A percentile compares a stretch with the other conserved stretches of the same genome.
Evolutionary conservation across 164 flowering plant species (phyloP).

Genomic region (Vitis riparia): DNA sequence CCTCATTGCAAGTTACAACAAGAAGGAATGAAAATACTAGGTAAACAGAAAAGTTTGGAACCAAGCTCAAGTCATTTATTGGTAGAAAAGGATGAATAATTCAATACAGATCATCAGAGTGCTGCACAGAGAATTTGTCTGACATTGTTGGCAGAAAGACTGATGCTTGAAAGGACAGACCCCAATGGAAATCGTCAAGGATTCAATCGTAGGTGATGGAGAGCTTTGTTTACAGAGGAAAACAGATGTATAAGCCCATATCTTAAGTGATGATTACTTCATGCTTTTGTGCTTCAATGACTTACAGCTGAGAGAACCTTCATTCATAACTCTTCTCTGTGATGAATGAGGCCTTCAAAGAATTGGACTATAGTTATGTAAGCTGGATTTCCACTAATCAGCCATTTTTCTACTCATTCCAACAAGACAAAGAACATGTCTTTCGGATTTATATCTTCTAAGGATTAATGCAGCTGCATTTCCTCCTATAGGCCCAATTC

Average conservation of each 20-base stretch:
- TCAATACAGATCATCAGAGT: neutral
- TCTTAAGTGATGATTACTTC: no score
- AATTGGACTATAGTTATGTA: neutral
- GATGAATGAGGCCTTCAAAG: neutral
- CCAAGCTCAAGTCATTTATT: neutral
- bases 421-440: neutral
- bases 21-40: no score
- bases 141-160: no score
- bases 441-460: neutral
- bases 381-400: neutral
- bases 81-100: neutral
- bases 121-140: neutral
- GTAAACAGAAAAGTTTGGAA: no score
- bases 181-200: no score
- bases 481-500: constrained; percentile 62
- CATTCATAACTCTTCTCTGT: neutral
- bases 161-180: no score
- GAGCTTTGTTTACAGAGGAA: no score
- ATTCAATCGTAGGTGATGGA: no score
- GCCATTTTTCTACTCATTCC: neutral
- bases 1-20: neutral
- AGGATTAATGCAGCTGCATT: neutral
- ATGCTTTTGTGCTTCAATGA: no score
- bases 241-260: no score
- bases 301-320: neutral